Conservation (phyloP, 2,329 filamentous ascomycete genomes). For the Diaporthe sp. region DNA sequence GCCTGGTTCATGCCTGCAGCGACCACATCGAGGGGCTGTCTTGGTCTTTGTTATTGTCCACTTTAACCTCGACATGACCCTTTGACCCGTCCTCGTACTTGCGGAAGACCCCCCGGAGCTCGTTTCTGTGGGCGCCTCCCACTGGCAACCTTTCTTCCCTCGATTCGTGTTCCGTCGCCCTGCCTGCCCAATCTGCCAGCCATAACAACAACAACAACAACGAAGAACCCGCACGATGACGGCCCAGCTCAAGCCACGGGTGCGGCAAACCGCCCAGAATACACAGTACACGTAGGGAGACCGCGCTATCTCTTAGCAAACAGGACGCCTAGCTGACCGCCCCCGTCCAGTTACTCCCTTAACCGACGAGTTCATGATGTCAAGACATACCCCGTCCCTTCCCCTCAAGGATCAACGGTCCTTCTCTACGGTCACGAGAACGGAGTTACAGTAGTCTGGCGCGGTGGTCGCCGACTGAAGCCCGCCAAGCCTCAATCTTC, state of each 20-base stretch:
- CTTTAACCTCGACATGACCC: conserved; percentile 23
- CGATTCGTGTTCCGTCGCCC: background rate
- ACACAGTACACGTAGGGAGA: conserved; percentile 56
- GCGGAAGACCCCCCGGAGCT: conserved; percentile 4
- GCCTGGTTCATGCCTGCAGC: conserved; percentile 22
- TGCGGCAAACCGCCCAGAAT: conserved; percentile 60
- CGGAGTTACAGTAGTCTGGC: conserved; percentile 71
- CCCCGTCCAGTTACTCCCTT: conserved; percentile 63
- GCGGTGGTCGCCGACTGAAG: conserved; percentile 71
- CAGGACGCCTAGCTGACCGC: background rate
- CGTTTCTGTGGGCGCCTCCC: conserved; percentile 1
- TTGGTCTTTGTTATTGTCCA: conserved; percentile 6
- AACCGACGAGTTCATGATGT: conserved; percentile 68
- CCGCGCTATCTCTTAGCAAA: conserved; percentile 33
- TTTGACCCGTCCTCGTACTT: background rate
- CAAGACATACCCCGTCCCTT: conserved; percentile 69
- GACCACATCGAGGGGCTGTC: conserved; percentile 8
- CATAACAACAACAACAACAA: background rate
- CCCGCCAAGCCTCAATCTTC: conserved; percentile 43
- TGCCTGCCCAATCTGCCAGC: background rate
- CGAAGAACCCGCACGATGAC: conserved; percentile 36
- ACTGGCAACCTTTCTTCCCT: background rate
- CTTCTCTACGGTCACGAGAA: conserved; percentile 73
- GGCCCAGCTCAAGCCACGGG: conserved; percentile 46
- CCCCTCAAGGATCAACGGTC: conserved; percentile 72